Conservation (phyloP, 208 protist species). For the Phytomonas sp. region DNA sequence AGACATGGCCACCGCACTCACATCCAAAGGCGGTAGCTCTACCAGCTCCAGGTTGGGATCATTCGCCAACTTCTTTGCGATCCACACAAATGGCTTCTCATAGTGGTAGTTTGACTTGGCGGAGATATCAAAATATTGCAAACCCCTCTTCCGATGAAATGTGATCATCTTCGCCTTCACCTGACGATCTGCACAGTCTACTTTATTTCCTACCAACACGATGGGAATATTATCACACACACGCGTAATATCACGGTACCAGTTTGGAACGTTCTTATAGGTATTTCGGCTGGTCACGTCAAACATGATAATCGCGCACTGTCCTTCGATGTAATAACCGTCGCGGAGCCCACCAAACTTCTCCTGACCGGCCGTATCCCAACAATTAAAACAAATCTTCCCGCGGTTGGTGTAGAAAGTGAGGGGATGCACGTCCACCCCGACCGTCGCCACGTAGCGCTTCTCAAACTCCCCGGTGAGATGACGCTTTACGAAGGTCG, state of each 20-base stretch:
- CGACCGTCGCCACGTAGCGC: constrained; percentile 96
- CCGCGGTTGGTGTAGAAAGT: constrained; percentile 98
- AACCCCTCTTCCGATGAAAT: constrained; percentile 99
- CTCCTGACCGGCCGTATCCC: constrained; percentile 99
- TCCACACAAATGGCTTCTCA: constrained; percentile 99
- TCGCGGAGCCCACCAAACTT: constrained; percentile 99
- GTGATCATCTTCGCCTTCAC: constrained; percentile 99
- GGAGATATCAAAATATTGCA: constrained; percentile 99
- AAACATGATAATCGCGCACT: constrained; percentile 99
- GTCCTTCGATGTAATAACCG: constrained; percentile 99
- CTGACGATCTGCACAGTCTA: constrained; percentile 99
- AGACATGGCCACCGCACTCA: constrained; percentile 57
- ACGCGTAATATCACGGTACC: constrained; percentile 98
- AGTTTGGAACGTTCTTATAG: constrained; percentile 99
- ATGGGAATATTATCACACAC: constrained; percentile 99
- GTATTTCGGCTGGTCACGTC: constrained; percentile 99
- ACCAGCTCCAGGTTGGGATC: constrained; percentile 93
- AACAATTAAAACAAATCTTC: constrained; percentile 99
- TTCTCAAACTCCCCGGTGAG: constrained; percentile 99
- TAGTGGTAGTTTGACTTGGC: constrained; percentile 99
- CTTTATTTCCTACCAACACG: constrained; percentile 99
- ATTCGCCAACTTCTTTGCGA: constrained; percentile 96
- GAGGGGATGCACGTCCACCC: constrained; percentile 97
- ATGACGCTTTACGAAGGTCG: constrained; percentile 99
- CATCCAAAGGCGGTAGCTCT: constrained; percentile 82